Evolutionary conservation across 305 asterid species (phyloP).

Genomic region (Fraxinus platypoda): DNA sequence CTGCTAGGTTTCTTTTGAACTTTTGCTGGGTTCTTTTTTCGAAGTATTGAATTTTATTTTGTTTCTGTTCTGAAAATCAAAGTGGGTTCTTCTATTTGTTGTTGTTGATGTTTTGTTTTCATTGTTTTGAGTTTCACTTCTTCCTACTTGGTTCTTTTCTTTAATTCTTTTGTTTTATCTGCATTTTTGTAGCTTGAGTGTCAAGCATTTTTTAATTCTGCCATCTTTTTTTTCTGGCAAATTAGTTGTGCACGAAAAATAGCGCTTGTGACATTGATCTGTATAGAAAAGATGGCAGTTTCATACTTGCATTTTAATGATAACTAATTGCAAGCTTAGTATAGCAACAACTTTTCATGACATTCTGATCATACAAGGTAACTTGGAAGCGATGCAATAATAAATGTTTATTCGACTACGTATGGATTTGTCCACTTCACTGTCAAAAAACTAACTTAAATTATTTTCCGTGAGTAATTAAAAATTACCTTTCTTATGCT

Average conservation of each 20-base stretch:
- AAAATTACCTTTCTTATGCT: background rate
- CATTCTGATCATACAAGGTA: background rate
- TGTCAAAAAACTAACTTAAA: background rate
- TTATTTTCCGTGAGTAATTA: background rate
- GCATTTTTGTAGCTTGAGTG: background rate
- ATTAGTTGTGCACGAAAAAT: background rate
- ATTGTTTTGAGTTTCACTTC: background rate
- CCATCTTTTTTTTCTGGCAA: background rate
- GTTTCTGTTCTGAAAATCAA: background rate
- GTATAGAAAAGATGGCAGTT: background rate
- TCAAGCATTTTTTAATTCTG: background rate
- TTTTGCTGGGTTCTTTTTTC: background rate
- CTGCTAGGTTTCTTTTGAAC: conserved; percentile 1
- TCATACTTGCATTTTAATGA: background rate
- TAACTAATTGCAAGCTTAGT: background rate
- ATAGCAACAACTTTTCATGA: background rate
- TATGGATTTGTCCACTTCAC: background rate
- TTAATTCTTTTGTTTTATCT: background rate
- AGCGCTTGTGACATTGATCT: background rate
- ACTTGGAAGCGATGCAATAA: background rate
- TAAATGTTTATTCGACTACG: background rate
- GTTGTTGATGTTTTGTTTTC: background rate
- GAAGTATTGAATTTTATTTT: background rate
- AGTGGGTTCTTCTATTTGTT: background rate
- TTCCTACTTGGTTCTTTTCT: background rate